These are phyloP conservation scores for Monosporascus cannonballus DNA, from an alignment of 2,329 filamentous ascomycete species.

Conservation along the genomic window DNA sequence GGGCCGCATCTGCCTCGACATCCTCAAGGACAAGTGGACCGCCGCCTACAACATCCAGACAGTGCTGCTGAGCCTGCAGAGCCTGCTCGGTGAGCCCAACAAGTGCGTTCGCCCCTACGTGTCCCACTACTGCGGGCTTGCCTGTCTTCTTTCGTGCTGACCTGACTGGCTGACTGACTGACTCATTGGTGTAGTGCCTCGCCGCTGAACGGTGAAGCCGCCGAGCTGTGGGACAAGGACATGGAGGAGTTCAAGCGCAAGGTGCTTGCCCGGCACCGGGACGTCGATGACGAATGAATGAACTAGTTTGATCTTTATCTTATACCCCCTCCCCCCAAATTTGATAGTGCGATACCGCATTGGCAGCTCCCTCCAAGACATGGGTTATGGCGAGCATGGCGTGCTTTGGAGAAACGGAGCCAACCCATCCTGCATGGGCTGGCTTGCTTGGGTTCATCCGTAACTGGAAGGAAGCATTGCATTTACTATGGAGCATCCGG, in stretches of 20 bases:
- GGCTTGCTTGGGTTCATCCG: not conserved
- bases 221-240: slow-evolving; percentile 91
- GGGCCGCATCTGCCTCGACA: slow-evolving; percentile 93
- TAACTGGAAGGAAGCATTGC: slow-evolving; percentile 3
- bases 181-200: slow-evolving; percentile 58
- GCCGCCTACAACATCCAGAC: slow-evolving; percentile 95
- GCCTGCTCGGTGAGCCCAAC: slow-evolving; percentile 91
- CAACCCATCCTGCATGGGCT: too few species aligned
- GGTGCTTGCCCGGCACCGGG: slow-evolving; percentile 56
- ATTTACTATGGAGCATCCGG: not conserved
- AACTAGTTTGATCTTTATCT: slow-evolving; percentile 9
- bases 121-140: not conserved
- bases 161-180: slow-evolving; percentile 20
- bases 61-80: slow-evolving; percentile 88
- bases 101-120: slow-evolving; percentile 62
- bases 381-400: not conserved
- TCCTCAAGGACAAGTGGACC: slow-evolving; percentile 98
- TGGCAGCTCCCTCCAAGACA: not conserved
- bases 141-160: not conserved
- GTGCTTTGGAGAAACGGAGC: too few species aligned
- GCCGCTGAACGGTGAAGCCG: slow-evolving; percentile 91
- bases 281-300: slow-evolving; percentile 60
- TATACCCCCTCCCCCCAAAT: slow-evolving; percentile 1
- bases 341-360: slow-evolving; percentile 1
- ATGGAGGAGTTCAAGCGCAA: slow-evolving; percentile 79